Conservation (phyloP, 192 early-diverging fungal genomes). For the Podila epicladia region DNA sequence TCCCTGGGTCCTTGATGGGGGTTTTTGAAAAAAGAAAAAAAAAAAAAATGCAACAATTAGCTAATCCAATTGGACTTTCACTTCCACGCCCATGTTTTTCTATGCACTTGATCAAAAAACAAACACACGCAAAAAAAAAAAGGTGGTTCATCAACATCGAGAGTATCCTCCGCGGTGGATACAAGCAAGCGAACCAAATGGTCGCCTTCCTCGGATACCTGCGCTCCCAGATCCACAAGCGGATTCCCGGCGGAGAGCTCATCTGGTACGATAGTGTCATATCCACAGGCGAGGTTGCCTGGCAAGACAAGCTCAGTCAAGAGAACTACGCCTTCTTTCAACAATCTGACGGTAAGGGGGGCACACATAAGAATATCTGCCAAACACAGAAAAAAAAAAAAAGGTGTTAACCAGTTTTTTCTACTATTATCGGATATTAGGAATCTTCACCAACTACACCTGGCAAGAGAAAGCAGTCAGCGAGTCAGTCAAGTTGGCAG, state of each 20-base stretch:
- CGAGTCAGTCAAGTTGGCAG: constrained; percentile 45
- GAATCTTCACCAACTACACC: constrained; percentile 41
- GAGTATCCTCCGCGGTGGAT: constrained; percentile 49
- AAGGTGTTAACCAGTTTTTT: too few species aligned
- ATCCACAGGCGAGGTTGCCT: constrained; percentile 50
- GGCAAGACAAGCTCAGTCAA: constrained; percentile 66
- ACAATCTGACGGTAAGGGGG: constrained; percentile 54
- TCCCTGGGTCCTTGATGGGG: too few species aligned
- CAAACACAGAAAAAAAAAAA: too few species aligned
- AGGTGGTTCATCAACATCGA: constrained; percentile 73
- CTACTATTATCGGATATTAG: not conserved
- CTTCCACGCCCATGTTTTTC: too few species aligned
- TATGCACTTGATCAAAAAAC: not conserved
- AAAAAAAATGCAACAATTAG: too few species aligned
- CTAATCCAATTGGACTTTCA: too few species aligned
- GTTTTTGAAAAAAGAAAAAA: too few species aligned
- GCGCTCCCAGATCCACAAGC: constrained; percentile 51
- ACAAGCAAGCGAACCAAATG: constrained; percentile 28
- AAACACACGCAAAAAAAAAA: too few species aligned
- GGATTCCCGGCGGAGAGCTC: constrained; percentile 59
- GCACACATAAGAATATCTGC: constrained; percentile 37
- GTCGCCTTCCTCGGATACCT: constrained; percentile 60
- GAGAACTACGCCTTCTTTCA: constrained; percentile 65
- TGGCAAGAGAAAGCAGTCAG: constrained; percentile 39
- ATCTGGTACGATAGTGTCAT: constrained; percentile 75